A percentile compares a stretch with the other conserved stretches of the same genome.
These are phyloP conservation scores for Triticum timopheevii DNA, from an alignment of 176 grass and related monocot genomes.

Conservation along the genomic window DNA sequence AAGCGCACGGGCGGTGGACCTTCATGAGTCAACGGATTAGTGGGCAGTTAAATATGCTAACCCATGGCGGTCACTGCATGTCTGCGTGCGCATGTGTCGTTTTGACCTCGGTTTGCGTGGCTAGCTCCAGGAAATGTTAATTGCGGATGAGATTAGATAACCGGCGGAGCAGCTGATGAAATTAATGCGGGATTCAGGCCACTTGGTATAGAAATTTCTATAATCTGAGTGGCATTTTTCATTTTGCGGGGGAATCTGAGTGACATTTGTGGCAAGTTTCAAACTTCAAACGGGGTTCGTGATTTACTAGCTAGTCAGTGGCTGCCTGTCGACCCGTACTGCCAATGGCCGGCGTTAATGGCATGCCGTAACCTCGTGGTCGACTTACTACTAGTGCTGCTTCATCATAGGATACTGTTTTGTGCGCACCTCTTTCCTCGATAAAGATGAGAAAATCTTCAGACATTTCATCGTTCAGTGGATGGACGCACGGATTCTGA, in stretches of 20 bases:
- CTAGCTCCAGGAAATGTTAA: neutral
- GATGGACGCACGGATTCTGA: too few relatives aligned
- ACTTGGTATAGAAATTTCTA: too few relatives aligned
- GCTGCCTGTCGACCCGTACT: neutral
- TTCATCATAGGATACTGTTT: neutral
- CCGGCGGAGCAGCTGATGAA: neutral
- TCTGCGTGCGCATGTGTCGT: neutral
- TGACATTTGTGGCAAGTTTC: neutral
- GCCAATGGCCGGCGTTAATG: neutral
- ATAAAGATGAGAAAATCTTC: neutral
- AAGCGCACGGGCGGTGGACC: neutral
- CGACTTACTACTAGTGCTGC: neutral
- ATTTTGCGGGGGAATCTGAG: too few relatives aligned
- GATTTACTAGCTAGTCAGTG: too few relatives aligned
- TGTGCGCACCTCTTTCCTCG: neutral
- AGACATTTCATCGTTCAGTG: too few relatives aligned
- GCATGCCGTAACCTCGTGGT: neutral
- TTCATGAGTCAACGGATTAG: neutral
- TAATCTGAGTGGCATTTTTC: too few relatives aligned
- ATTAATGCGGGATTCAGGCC: conserved; percentile 19
- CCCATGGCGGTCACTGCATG: neutral
- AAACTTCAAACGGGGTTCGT: neutral
- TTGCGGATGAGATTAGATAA: neutral
- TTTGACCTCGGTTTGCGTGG: conserved; percentile 33
- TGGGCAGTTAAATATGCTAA: neutral